Percentiles rank a stretch among this genome's conserved stretches.
These are phyloP conservation scores for Populus nigra DNA, from an alignment of 345 rosid genomes.

Conservation along the genomic window DNA sequence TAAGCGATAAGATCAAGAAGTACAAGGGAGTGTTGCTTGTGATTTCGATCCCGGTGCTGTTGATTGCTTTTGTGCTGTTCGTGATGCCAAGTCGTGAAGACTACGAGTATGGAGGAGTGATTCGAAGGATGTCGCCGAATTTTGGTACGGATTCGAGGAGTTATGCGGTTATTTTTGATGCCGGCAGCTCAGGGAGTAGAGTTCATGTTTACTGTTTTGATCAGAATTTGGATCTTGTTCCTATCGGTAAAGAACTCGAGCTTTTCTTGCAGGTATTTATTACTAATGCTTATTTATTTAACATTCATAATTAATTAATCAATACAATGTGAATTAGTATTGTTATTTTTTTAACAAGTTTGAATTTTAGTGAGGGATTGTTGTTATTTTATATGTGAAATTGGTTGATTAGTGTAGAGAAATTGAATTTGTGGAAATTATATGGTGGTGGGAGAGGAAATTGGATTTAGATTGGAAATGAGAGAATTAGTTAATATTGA, in stretches of 20 bases:
- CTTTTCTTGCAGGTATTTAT: slow-evolving; percentile 60
- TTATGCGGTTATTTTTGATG: slow-evolving; percentile 83
- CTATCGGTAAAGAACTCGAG: slow-evolving; percentile 84
- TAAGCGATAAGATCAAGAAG: slow-evolving; percentile 76
- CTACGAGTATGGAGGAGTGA: slow-evolving; percentile 35
- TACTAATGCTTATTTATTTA: background rate
- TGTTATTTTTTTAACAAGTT: background rate
- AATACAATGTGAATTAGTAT: background rate
- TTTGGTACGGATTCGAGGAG: slow-evolving; percentile 35
- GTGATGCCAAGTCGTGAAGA: slow-evolving; percentile 53
- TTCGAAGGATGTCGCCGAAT: slow-evolving; percentile 49
- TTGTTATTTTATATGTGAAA: background rate
- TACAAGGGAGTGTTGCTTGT: slow-evolving; percentile 59
- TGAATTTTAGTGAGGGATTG: background rate
- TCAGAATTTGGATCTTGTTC: slow-evolving; percentile 83
- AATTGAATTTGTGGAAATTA: too few relatives aligned
- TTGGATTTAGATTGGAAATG: background rate
- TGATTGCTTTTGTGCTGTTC: slow-evolving; percentile 56
- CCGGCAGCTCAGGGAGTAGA: slow-evolving; percentile 96
- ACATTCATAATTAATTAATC: background rate
- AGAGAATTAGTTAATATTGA: background rate
- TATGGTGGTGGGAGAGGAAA: background rate
- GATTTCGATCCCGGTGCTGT: slow-evolving; percentile 61
- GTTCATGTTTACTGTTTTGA: slow-evolving; percentile 95
- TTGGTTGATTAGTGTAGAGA: too few relatives aligned